phyloP scores from a whole-genome alignment of 2,329 filamentous ascomycete genomes.

The Penicillium sp. region DNA sequence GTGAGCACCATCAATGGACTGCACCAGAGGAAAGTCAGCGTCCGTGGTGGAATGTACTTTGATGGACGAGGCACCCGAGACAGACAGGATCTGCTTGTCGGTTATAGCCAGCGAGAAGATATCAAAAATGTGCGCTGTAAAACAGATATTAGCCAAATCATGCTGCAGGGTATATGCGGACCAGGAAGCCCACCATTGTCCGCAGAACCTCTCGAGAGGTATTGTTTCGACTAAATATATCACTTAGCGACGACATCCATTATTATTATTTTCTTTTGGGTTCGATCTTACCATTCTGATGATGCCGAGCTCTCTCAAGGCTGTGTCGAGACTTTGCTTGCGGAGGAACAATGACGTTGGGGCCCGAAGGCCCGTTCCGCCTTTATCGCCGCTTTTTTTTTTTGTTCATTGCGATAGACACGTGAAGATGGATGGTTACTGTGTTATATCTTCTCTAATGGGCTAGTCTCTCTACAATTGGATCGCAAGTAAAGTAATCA shows the following conservation, averaged over 20 bases:
- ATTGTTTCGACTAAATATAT: conserved; percentile 78
- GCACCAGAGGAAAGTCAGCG: conserved; percentile 64
- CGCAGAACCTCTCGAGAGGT: conserved; percentile 82
- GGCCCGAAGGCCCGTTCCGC: background rate
- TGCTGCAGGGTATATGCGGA: background rate
- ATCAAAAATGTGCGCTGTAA: conserved; percentile 67
- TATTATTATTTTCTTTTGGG: conserved; percentile 3
- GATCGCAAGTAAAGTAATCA: background rate
- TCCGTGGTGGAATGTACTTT: conserved; percentile 68
- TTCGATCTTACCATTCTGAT: background rate
- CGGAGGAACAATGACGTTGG: conserved; percentile 7
- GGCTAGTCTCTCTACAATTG: background rate
- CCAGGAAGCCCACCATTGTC: conserved; percentile 60
- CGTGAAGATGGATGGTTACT: background rate
- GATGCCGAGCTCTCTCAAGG: background rate
- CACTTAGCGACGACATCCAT: background rate
- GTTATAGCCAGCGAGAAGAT: conserved; percentile 78
- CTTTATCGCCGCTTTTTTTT: background rate
- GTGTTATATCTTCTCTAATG: background rate
- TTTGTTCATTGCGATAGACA: background rate
- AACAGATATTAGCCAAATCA: conserved; percentile 21
- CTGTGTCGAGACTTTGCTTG: conserved; percentile 3
- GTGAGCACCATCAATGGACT: conserved; percentile 72
- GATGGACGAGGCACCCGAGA: conserved; percentile 72
- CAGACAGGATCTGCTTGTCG: conserved; percentile 64